These are phyloP conservation scores for Suhomyces vadensis DNA, from an alignment of 805 yeast species.

Conservation along the genomic window DNA sequence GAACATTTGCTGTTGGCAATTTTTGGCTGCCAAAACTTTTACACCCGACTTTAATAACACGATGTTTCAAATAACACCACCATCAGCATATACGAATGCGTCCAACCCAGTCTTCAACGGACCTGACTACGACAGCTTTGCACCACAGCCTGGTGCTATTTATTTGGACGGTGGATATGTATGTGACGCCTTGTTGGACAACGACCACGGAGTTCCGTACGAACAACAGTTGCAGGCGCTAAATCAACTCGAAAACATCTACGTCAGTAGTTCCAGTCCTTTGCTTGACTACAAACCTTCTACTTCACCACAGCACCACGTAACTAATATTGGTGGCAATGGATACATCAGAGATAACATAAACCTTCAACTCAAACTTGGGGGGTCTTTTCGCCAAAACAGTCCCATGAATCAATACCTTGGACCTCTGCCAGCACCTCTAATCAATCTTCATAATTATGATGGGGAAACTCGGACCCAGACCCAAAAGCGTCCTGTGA, in stretches of 20 bases:
- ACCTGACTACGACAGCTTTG: not conserved
- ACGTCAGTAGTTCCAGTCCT: not conserved
- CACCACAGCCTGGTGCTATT: not conserved
- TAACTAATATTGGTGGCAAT: not conserved
- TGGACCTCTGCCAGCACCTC: conserved; percentile 3
- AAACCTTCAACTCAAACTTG: conserved; percentile 10
- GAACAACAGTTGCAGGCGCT: not conserved
- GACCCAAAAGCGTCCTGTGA: not conserved
- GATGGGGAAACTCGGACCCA: not conserved
- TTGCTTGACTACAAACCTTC: not conserved
- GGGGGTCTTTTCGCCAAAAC: conserved; percentile 1
- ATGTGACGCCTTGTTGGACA: not conserved
- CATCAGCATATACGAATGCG: not conserved
- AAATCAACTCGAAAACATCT: not conserved
- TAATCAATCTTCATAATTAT: not conserved
- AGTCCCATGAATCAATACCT: conserved; percentile 3
- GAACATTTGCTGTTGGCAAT: not conserved
- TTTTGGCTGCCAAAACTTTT: too few relatives aligned
- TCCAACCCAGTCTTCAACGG: not conserved
- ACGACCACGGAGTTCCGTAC: not conserved
- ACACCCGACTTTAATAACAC: too few relatives aligned
- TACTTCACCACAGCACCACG: not conserved
- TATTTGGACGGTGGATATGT: not conserved
- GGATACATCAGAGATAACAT: conserved; percentile 7
- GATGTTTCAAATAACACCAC: conserved; percentile 1